Evolutionary conservation across 495 filamentous ascomycete genomes (phyloP), one percentile per base, ranked within the genome.

Genomic region (Aspergillus olivimuriae): DNA sequence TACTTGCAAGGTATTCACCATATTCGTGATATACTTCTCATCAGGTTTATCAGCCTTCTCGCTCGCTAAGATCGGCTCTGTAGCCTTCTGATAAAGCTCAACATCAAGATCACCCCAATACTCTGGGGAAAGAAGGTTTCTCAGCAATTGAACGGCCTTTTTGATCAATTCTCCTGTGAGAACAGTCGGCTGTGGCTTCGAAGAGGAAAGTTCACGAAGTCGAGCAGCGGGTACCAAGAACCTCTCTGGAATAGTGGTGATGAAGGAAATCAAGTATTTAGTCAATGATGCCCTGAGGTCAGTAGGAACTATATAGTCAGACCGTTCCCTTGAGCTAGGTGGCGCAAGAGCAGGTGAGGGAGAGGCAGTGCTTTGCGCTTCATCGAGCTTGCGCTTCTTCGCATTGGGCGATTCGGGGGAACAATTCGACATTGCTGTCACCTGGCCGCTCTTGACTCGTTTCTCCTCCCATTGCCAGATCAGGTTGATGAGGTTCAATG

Each of bases 21-120:
- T 86, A 38, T 81, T 79, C 0, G 89, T 95, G 34, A 82, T 75
- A 48, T 84, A 84, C 60, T 83, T 82, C 24, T 84, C 81, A 32
- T 84, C 77, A 1, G 69, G 68, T 48, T 76, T 74, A 4, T 80
- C 70, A 0, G 82, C 79, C 59, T 78, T 82, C 8, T 88, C 82
- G 30, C 80, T 79, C 8, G 82, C 77, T 2, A 95, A 63, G 34
- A 94, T 82, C 2, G 80, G 78, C 46, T 97, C 91, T 5, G 87
- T 95, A 40, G 89, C 81, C 47, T 89, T 92, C 10, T 85, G 85
- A 51, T 95, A 91, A 28, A 95, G 70, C 53, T 96, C 92, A 32
- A 96, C 72, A 24, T 95, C 89, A 19, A 96, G 68, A 55, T 96
- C 92, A 18, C 80, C 83, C 94, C 94, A 99, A 58, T 86, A 94